Evolutionary conservation across 805 yeast genomes (phyloP), one percentile per base, ranked within the genome.

Genomic region (Pichia insulana): DNA sequence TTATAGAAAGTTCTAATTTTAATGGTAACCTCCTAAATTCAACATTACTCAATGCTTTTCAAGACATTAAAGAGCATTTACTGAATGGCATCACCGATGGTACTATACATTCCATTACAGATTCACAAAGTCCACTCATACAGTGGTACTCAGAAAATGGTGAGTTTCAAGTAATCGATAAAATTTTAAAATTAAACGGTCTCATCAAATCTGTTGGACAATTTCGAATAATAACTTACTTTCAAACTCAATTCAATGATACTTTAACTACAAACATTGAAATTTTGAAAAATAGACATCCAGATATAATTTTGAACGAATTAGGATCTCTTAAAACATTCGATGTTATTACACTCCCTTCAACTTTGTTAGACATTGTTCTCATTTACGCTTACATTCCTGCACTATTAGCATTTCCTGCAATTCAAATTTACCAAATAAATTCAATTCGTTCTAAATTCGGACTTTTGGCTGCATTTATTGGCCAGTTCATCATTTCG

Each of bases 391-490:
- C 41, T 9, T 7, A 40, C 1, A 50, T 65, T 3, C 50, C 65
- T 2, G 40, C 58, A 1, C 22, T 61, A 0, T 54, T 65, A 31
- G 17, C 62, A 5, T 45, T 72, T 4, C 62, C 73, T 5, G 47
- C 72, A n/a, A 49, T 62, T 12, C 70, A 68, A 42, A 48, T 71
- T 20, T 61, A 64, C 25, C 55, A 68, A 12, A 69, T 73, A 9
- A 68, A 39, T 6, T 30, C 30, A 3, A 36, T 43, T 2, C 18
- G 67, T 38, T 74, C 79, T 5, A 64, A 67, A 50, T 31, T 57
- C 1, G 79, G 80, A 0, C 54, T 75, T 6, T 46, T 70, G 7
- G 27, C 65, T 2, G 77, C 78, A 2, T 69, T 66, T 40, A 16
- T 56, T 1, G 72, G 68, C 3, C 69, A 76, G 50, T 47, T 62